Percentiles rank a stretch among this genome's conserved stretches.
Conservation (phyloP, 1,284 basidiomycete species). For the Coriolopsis trogii region DNA sequence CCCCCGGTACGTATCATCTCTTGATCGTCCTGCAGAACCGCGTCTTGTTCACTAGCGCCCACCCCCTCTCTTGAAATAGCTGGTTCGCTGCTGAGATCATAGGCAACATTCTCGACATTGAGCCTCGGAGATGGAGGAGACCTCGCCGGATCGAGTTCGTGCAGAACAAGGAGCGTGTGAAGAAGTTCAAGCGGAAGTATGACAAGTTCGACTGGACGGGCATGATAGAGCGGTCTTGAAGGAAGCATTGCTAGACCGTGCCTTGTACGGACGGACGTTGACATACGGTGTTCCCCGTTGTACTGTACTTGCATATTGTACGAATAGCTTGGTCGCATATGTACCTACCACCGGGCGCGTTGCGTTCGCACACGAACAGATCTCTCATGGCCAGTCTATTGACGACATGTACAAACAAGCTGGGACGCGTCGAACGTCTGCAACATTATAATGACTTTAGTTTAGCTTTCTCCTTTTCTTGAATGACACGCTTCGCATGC, state of each 20-base stretch:
- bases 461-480: conserved; percentile 81
- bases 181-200: conserved; percentile 69
- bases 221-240: conserved; percentile 48
- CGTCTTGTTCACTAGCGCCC: not conserved
- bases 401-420: no score
- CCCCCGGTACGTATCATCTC: conserved; percentile 73
- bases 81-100: conserved; percentile 97
- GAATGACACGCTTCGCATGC: conserved; percentile 75
- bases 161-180: conserved; percentile 71
- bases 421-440: no score
- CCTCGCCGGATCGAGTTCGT: conserved; percentile 76
- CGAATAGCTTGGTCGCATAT: no score
- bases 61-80: conserved; percentile 42
- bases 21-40: no score
- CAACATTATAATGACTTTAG: conserved; percentile 69
- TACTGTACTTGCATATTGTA: no score
- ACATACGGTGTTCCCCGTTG: no score
- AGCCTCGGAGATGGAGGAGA: conserved; percentile 85
- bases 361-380: no score
- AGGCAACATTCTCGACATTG: conserved; percentile 87
- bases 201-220: conserved; percentile 81
- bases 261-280: no score
- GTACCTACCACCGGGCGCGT: no score
- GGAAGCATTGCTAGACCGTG: no score
- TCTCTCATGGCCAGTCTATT: no score